Evolutionary conservation across 148 eudicot species (phyloP), one percentile per base, ranked within the genome.

Genomic region (Polygonum maritimum): DNA sequence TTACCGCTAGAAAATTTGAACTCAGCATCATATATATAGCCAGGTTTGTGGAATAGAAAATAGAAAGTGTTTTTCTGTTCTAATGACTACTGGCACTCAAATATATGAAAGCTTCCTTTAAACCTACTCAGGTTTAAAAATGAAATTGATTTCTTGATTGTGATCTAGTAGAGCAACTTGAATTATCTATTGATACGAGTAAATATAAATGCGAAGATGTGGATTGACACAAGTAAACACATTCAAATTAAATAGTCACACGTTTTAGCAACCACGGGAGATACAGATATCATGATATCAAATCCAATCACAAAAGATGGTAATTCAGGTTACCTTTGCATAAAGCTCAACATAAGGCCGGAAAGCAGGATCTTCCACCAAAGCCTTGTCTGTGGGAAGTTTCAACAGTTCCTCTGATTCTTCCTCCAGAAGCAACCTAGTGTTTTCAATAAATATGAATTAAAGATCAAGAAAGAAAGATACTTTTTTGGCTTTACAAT

Each of bases 361-460:
- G 73, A 95, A 95, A 40, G 80, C 87, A 78, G 93, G 92, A 79
- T 89, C 97, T 60, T 89, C 98, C 86, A 89, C 76, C 84, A 92
- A 86, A 72, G 89, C 90, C 71, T 75, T 82, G 78, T 91, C 99
- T 26, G 98, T 89, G 70, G 99, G 94, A 79, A 92, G 95, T 83
- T 85, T 87, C 83, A 96, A 83, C 79, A 92, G 81, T 74, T 94
- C 97, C 80, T 92, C 92, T 39, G 90, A 86, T 87, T 92, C 97
- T 75, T 88, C 97, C 82, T 89, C 86, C 74, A 95, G 83, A 71
- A 92, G 86, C 84, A 89, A 96, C 87, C 99, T 95, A 84, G 65
- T 73, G 62, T 71, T 60, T 77, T 49, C 52, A 79, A 74, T 4
- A 44, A 55, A 26, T 16, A 48, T 33, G 21, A 19, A 72, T 2